Conservation (phyloP, 139 green algal genomes). For the Volvox reticuliferus region DNA sequence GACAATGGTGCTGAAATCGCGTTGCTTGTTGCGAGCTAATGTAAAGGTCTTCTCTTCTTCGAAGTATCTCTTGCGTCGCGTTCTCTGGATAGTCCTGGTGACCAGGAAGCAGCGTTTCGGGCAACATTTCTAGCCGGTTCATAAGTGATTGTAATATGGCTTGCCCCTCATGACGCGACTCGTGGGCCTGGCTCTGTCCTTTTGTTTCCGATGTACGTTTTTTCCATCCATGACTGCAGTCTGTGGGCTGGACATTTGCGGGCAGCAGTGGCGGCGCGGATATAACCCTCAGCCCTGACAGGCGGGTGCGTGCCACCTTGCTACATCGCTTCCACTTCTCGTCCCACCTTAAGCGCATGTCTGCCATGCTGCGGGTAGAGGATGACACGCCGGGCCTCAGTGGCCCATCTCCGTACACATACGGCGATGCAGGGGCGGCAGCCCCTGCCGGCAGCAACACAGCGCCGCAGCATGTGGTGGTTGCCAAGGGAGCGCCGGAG, state of each 20-base stretch:
- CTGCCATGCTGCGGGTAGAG: slow-evolving; percentile 74
- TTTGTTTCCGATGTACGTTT: neutral
- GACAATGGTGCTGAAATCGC: too few relatives aligned
- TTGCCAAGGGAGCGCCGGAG: slow-evolving; percentile 94
- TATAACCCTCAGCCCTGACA: slow-evolving; percentile 46
- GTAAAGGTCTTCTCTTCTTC: too few relatives aligned
- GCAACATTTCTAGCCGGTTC: too few relatives aligned
- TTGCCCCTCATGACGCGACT: too few relatives aligned
- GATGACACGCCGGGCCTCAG: slow-evolving; percentile 22
- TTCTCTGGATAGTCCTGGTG: too few relatives aligned
- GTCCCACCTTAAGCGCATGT: slow-evolving; percentile 94
- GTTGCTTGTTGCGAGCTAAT: too few relatives aligned
- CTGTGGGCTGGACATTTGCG: slow-evolving; percentile 68
- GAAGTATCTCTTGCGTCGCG: too few relatives aligned
- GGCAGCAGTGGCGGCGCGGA: slow-evolving; percentile 1
- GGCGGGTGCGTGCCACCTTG: slow-evolving; percentile 68
- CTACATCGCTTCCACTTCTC: slow-evolving; percentile 92
- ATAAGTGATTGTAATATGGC: too few relatives aligned
- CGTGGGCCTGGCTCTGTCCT: neutral
- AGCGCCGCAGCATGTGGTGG: slow-evolving; percentile 42
- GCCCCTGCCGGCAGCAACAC: neutral
- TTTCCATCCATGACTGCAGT: slow-evolving; percentile 46
- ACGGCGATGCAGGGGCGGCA: neutral
- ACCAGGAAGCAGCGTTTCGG: too few relatives aligned
- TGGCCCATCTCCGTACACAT: slow-evolving; percentile 14